Evolutionary conservation across 192 early-diverging fungal genomes (phyloP).

Genomic region (Spizellomyces punctatus): DNA sequence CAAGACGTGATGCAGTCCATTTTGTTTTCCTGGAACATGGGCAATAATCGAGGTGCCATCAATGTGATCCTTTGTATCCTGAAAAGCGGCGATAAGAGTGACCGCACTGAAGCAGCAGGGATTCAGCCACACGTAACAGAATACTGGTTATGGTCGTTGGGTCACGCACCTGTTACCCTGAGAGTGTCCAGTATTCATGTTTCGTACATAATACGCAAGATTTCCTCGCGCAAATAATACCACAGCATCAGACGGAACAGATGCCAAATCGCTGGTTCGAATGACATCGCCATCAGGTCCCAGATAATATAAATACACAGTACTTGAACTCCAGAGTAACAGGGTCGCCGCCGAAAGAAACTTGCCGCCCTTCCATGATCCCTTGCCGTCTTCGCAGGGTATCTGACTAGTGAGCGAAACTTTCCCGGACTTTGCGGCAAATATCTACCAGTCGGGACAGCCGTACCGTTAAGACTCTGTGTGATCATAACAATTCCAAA

Average conservation of each 20-base stretch:
- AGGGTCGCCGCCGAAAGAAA: slow-evolving; percentile 39
- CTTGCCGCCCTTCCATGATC: slow-evolving; percentile 33
- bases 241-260: slow-evolving; percentile 15
- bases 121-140: no score
- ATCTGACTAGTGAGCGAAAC: slow-evolving; percentile 25
- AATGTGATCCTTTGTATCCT: no score
- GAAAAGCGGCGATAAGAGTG: no score
- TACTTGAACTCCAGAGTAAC: slow-evolving; percentile 38
- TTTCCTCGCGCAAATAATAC: slow-evolving; percentile 16
- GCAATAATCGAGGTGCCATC: no score
- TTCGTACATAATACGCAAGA: slow-evolving; percentile 17
- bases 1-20: neutral
- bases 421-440: neutral
- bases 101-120: no score
- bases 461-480: no score
- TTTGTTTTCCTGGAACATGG: neutral
- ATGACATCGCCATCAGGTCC: slow-evolving; percentile 19
- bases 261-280: neutral
- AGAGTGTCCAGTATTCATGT: slow-evolving; percentile 9
- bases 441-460: no score
- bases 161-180: no score
- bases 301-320: slow-evolving; percentile 32
- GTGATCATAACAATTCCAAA: neutral
- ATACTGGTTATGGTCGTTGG: no score
- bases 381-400: slow-evolving; percentile 2